phyloP scores from a whole-genome alignment of 495 filamentous ascomycete species.

The Opeltia flavorubescens region DNA sequence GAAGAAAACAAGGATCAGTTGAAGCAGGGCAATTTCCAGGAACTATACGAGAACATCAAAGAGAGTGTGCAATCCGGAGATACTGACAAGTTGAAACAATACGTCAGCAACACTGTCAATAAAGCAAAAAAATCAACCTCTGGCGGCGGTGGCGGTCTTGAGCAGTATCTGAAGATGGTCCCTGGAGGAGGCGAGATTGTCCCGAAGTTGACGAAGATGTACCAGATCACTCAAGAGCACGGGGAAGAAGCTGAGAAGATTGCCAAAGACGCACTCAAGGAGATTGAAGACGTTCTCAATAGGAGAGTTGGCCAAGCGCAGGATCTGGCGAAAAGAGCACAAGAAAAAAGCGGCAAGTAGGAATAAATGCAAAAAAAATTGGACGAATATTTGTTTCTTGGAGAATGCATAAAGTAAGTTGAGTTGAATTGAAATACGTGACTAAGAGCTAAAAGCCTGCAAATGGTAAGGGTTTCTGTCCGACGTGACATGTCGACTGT shows the following conservation, averaged over 20 bases:
- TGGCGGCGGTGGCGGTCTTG: slow-evolving; percentile 23
- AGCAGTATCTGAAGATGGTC: slow-evolving; percentile 37
- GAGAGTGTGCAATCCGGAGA: slow-evolving; percentile 39
- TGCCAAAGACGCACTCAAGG: slow-evolving; percentile 42
- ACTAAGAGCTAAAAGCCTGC: too few relatives aligned
- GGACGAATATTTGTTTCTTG: too few relatives aligned
- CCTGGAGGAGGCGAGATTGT: slow-evolving; percentile 39
- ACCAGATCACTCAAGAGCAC: slow-evolving; percentile 39
- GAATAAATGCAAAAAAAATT: too few relatives aligned
- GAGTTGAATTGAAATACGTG: too few relatives aligned
- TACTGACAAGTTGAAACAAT: slow-evolving; percentile 39
- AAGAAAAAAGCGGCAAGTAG: slow-evolving; percentile 14
- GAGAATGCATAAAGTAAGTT: background rate
- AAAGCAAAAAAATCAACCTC: slow-evolving; percentile 33
- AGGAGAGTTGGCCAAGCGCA: slow-evolving; percentile 29
- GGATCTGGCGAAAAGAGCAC: slow-evolving; percentile 26
- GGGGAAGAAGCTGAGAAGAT: slow-evolving; percentile 46
- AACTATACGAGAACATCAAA: slow-evolving; percentile 39
- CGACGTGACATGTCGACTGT: too few relatives aligned
- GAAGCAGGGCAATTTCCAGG: slow-evolving; percentile 42
- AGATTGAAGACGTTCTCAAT: slow-evolving; percentile 30
- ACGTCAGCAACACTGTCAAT: slow-evolving; percentile 36
- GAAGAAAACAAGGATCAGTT: slow-evolving; percentile 44
- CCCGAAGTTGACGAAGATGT: slow-evolving; percentile 38
- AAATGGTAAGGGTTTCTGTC: too few relatives aligned